Evolutionary conservation across 768 basidiomycete species (phyloP), one percentile per base, ranked within the genome.

Genomic region (Hypholoma fasciculare): DNA sequence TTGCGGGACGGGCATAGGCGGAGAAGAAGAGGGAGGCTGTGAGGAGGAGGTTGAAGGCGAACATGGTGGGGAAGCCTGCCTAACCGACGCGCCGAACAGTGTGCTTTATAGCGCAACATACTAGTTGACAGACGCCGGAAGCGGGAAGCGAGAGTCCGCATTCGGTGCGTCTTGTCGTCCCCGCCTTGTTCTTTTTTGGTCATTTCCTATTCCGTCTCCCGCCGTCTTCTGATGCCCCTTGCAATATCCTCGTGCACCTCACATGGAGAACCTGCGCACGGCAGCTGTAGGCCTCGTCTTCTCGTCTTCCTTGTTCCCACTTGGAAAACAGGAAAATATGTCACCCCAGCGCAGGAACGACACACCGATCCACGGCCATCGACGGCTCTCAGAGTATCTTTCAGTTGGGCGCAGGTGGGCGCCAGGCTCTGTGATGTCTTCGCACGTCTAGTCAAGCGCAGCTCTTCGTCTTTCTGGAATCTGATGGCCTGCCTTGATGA

Each of bases 1-100:
- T 4, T 64, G 52, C 17, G 71, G 77, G 60, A 67, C 71, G 53
- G 71, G 81, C 63, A 57, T 64, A 27, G 60, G 67, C 37, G 72
- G 59, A 66, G 65, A 47, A 12, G 37, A 72, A 60, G 56, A 73
- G 42, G 51, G 68, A 56, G 54, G 68, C 64, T 61, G 68, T 46
- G 55, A 58, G 58, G 56, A 65, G 51, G 27, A 66, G 50, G 50
- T 59, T 49, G 57, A 68, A 54, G 54, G 65, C 61, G 62, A 67
- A 51, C 59, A 69, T 61, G 52, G 54, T 46, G 49, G 44, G 50
- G 47, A 44, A 55, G 27, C 56, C 56, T 42, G 48, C 26, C 14
- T 40, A 55, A 54, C 57, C 57, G 48, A 57, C 26, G 54, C 26
- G 44, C 43, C 40, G 37, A 30, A 47, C 43, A 42, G 20, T 52